A percentile compares a stretch with the other conserved stretches of the same genome.
Conservation (phyloP, 495 filamentous ascomycete species). For the Achaetomiella virescens region DNA sequence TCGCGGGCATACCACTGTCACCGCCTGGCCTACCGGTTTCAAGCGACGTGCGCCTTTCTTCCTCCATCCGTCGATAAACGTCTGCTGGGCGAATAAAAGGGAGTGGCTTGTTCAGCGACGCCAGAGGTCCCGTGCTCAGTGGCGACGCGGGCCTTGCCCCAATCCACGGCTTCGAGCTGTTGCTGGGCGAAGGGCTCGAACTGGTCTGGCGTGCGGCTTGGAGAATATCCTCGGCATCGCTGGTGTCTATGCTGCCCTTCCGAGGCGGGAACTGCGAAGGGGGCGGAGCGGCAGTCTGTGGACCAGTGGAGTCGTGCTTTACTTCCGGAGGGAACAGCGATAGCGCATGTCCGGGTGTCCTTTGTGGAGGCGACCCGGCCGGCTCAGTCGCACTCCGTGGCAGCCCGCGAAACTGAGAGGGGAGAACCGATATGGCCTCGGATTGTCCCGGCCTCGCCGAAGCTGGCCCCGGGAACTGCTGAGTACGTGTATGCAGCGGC, state of each 20-base stretch:
- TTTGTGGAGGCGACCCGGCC: constrained; percentile 1
- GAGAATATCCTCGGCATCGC: neutral
- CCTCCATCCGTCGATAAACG: constrained; percentile 67
- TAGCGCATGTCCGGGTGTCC: neutral
- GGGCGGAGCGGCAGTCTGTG: constrained; percentile 21
- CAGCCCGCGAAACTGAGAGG: neutral
- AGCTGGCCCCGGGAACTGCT: constrained; percentile 1
- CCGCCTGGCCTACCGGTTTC: constrained; percentile 47
- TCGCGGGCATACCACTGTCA: constrained; percentile 31
- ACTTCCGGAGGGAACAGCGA: constrained; percentile 2
- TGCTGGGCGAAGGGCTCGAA: constrained; percentile 10
- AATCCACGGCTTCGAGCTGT: constrained; percentile 21
- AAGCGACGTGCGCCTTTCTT: constrained; percentile 50
- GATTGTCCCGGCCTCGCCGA: neutral
- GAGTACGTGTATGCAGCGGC: constrained; percentile 20
- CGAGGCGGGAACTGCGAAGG: constrained; percentile 47
- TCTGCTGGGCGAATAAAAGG: constrained; percentile 72
- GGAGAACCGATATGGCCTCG: neutral
- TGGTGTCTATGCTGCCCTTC: constrained; percentile 52
- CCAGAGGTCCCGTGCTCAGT: constrained; percentile 12
- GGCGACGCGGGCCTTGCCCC: constrained; percentile 35
- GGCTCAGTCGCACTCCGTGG: constrained; percentile 14
- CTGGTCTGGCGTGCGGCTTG: constrained; percentile 13
- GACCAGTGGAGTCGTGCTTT: constrained; percentile 16
- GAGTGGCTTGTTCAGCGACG: constrained; percentile 39